phyloP scores from a whole-genome alignment of 164 flowering plant genomes.

The Vitis rupestris region DNA sequence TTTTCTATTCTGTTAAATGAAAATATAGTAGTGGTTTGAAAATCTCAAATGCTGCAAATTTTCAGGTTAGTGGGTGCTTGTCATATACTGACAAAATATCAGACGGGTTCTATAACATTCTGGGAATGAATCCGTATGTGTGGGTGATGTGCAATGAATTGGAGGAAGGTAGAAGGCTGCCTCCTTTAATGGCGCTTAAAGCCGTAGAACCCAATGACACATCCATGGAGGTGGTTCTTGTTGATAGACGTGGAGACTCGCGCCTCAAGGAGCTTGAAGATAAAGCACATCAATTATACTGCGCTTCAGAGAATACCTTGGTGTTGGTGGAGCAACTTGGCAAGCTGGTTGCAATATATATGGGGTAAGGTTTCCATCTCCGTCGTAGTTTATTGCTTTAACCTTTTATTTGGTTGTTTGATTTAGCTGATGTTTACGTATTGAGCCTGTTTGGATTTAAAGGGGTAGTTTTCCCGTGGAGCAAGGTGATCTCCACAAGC shows the following conservation, averaged over 20 bases:
- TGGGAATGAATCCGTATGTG: constrained; percentile 91
- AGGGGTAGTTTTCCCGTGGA: constrained; percentile 83
- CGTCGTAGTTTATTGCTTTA: neutral
- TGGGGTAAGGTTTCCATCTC: constrained; percentile 65
- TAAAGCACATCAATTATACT: constrained; percentile 65
- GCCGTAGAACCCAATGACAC: constrained; percentile 61
- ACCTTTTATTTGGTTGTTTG: constrained; percentile 6
- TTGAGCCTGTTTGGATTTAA: constrained; percentile 20
- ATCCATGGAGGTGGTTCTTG: constrained; percentile 82
- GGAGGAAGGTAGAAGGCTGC: constrained; percentile 73
- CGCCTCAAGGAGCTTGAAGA: constrained; percentile 80
- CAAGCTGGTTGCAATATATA: constrained; percentile 20
- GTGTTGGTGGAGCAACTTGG: constrained; percentile 35
- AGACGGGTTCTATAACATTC: constrained; percentile 89
- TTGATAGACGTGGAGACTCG: constrained; percentile 67
- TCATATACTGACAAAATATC: constrained; percentile 87
- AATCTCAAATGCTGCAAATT: neutral
- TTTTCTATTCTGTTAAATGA: too few species aligned
- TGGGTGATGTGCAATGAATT: constrained; percentile 90
- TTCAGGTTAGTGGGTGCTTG: constrained; percentile 87
- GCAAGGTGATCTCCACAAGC: constrained; percentile 72
- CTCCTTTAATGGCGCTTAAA: constrained; percentile 65
- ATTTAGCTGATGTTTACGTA: neutral
- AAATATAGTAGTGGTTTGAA: too few species aligned
- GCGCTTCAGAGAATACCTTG: constrained; percentile 53